Conservation (phyloP, 2,329 filamentous ascomycete genomes). For the Fusarium sp. region DNA sequence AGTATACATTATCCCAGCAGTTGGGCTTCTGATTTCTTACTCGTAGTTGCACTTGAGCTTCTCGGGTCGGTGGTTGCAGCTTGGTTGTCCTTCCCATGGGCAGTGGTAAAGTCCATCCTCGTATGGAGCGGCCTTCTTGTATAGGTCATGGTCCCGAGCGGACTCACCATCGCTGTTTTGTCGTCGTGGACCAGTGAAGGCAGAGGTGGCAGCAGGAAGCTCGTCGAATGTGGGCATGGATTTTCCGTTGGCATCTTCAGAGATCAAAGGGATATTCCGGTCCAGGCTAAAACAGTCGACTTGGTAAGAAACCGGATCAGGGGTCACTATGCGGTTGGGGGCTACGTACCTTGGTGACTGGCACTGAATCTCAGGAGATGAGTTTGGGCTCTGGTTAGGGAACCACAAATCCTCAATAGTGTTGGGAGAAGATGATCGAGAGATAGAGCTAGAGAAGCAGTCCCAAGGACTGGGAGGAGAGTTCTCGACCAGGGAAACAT, state of each 20-base stretch:
- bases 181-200: conserved; percentile 56
- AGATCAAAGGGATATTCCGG: conserved; percentile 43
- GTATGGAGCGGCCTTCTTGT: conserved; percentile 71
- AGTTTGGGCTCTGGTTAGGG: conserved; percentile 50
- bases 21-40: conserved; percentile 64
- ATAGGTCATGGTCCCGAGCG: conserved; percentile 73
- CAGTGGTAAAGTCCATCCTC: conserved; percentile 91
- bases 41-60: conserved; percentile 99
- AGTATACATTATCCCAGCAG: conserved; percentile 26
- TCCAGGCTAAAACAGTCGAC: conserved; percentile 42
- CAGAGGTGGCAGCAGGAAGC: conserved; percentile 42
- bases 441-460: conserved; percentile 62
- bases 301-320: conserved; percentile 36
- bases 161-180: conserved; percentile 63
- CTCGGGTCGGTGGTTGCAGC: conserved; percentile 89
- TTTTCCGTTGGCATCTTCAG: conserved; percentile 42
- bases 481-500: conserved; percentile 57
- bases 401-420: conserved; percentile 60
- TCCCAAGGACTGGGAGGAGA: conserved; percentile 64
- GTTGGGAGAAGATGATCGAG: conserved; percentile 61
- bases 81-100: conserved; percentile 77
- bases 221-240: conserved; percentile 44
- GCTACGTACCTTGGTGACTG: conserved; percentile 64
- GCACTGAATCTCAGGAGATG: conserved; percentile 59
- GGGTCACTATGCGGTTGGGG: conserved; percentile 1